Evolutionary conservation across 768 basidiomycete genomes (phyloP).

Genomic region (Naematelia aurantialba): DNA sequence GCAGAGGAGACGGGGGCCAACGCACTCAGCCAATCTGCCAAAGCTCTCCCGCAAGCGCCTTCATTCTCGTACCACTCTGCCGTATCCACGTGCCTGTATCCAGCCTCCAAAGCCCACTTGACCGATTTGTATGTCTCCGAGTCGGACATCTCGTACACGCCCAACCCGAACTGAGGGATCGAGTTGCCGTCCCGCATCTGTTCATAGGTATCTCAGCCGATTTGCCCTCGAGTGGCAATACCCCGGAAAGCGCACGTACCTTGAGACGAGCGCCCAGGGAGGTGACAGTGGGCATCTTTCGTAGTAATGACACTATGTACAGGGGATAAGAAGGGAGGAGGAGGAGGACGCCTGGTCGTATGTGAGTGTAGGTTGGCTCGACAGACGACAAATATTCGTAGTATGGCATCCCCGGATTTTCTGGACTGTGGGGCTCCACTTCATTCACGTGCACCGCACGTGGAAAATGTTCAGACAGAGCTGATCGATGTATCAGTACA

Average conservation of each 20-base stretch:
- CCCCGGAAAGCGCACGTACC: slow-evolving; percentile 15
- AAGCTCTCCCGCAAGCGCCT: slow-evolving; percentile 61
- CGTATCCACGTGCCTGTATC: slow-evolving; percentile 62
- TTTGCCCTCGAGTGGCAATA: background rate
- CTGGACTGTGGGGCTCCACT: background rate
- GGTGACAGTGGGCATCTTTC: slow-evolving; percentile 11
- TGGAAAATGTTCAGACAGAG: background rate
- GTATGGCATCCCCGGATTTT: background rate
- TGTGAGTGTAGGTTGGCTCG: background rate
- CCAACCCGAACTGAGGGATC: slow-evolving; percentile 63
- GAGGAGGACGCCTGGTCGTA: background rate
- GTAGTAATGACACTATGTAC: background rate
- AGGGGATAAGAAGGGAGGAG: background rate
- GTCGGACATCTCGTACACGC: slow-evolving; percentile 64
- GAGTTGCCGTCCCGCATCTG: slow-evolving; percentile 58
- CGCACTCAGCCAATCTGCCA: slow-evolving; percentile 51
- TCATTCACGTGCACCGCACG: too few species aligned
- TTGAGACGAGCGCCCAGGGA: slow-evolving; percentile 23
- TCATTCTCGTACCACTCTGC: slow-evolving; percentile 64
- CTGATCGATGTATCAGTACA: too few species aligned
- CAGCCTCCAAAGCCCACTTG: slow-evolving; percentile 64
- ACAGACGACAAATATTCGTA: background rate
- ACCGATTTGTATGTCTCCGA: slow-evolving; percentile 59
- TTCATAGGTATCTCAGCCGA: background rate
- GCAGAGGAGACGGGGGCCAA: slow-evolving; percentile 26